Evolutionary conservation across 495 filamentous ascomycete species (phyloP), one percentile per base, ranked within the genome.

Genomic region (Trichoderma asperelloides): DNA sequence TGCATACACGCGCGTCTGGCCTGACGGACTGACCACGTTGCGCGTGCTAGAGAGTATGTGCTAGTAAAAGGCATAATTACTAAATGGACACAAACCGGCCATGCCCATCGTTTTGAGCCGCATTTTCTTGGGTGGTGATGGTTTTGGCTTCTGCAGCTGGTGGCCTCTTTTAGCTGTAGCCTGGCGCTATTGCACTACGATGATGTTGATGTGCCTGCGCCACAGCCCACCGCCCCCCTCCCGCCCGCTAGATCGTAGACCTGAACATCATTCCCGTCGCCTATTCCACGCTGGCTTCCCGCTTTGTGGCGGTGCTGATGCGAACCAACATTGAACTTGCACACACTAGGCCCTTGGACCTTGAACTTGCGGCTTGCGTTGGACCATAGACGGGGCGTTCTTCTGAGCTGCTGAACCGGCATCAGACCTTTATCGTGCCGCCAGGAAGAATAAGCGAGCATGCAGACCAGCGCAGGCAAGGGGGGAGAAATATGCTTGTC

Each of bases 1-100:
- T 60, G 55, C 55, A 60, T 60, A 60, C 55, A 60, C 55, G 55
- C 55, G 55, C 55, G 55, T 60, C 55, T 60, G 18, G 18, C n/a
- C 49, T n/a, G 23, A n/a, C 49, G 33, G 55, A 60, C 23, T 60
- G 55, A 60, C 55, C 27, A 15, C 5, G 33, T 2, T 30, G 23
- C 55, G 55, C 55, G 55, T 60, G 55, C 15, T 15, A 18, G 15
- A n/a, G 0, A 13, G 16, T 7, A 13, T n/a, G 15, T 13, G 6
- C n/a, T 47, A n/a, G n/a, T 8, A 37, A 37, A 37, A 37, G 33
- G 33, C 9, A 37, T 7, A 37, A 7, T 37, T 37, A n/a, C n/a
- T n/a, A n/a, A n/a, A n/a, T n/a, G n/a, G n/a, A n/a, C n/a, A n/a
- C n/a, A n/a, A n/a, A n/a, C n/a, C n/a, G n/a, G n/a, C n/a, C n/a